phyloP scores from a whole-genome alignment of 129 eudicot species.

The Mikania micrantha region DNA sequence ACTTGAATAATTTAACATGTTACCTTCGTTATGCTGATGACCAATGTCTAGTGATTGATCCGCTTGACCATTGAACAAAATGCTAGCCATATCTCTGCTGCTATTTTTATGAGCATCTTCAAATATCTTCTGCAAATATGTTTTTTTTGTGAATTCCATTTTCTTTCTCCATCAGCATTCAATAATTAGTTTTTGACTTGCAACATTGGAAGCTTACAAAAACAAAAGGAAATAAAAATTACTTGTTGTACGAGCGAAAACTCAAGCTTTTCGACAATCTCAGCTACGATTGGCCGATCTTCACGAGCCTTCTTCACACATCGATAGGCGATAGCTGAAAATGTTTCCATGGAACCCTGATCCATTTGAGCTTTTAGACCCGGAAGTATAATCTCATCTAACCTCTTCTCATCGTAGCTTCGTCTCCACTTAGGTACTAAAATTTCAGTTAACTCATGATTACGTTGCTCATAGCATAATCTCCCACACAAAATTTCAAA shows the following conservation, averaged over 20 bases:
- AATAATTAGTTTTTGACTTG: neutral
- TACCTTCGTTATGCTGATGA: too few species aligned
- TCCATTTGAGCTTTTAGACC: neutral
- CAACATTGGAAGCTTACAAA: neutral
- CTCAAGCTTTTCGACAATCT: neutral
- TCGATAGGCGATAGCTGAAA: neutral
- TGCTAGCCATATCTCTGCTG: neutral
- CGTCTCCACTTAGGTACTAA: slow-evolving; percentile 14
- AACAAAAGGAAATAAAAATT: neutral
- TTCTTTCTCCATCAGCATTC: too few species aligned
- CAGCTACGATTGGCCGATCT: neutral
- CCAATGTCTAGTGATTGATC: neutral
- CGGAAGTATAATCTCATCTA: neutral
- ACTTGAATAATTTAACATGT: too few species aligned
- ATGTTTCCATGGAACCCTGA: neutral
- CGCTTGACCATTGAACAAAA: neutral
- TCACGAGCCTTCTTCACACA: neutral
- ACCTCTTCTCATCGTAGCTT: neutral
- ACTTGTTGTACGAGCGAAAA: neutral
- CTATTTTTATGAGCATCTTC: neutral
- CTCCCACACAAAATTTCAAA: slow-evolving; percentile 1
- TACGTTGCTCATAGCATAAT: neutral
- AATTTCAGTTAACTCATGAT: neutral
- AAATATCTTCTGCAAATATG: neutral
- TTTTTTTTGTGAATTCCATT: too few species aligned